These are phyloP conservation scores for Vitis hybrid DNA, from an alignment of 177 flowering plant species.

Conservation along the genomic window DNA sequence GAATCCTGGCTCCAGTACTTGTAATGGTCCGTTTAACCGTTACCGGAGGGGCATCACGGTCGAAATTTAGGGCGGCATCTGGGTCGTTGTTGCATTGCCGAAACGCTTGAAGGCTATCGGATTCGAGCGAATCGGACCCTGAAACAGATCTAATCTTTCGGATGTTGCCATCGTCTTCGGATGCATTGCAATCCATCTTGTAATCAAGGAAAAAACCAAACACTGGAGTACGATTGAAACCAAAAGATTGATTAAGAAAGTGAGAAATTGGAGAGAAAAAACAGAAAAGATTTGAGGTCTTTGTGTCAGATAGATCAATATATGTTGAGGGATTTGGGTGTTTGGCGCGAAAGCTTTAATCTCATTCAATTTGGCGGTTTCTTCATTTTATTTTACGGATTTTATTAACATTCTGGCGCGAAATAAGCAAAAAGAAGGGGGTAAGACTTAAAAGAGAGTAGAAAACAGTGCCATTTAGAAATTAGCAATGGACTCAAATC, in stretches of 20 bases:
- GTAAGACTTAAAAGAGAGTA: too few relatives aligned
- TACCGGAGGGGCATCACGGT: constrained; percentile 16
- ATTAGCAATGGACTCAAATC: too few relatives aligned
- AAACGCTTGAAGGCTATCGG: constrained; percentile 23
- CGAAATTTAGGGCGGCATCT: constrained; percentile 21
- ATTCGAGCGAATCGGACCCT: constrained; percentile 24
- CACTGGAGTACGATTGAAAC: neutral
- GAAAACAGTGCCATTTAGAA: too few relatives aligned
- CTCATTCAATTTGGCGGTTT: too few relatives aligned
- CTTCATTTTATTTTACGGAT: too few relatives aligned
- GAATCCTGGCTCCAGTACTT: constrained; percentile 40
- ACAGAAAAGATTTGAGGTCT: neutral
- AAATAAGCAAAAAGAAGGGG: too few relatives aligned
- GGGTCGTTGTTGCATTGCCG: constrained; percentile 14
- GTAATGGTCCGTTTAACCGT: constrained; percentile 34
- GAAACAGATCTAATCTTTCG: constrained; percentile 19
- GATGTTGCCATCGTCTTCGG: constrained; percentile 9
- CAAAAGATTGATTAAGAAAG: neutral
- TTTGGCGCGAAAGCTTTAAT: constrained; percentile 8
- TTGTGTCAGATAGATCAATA: neutral
- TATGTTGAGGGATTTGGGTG: neutral
- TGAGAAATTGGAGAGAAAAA: neutral
- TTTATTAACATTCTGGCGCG: too few relatives aligned
- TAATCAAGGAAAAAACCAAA: neutral
- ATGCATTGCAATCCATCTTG: constrained; percentile 1